phyloP scores from a whole-genome alignment of 2,329 filamentous ascomycete species.

The Coleophoma eucalyptorum region DNA sequence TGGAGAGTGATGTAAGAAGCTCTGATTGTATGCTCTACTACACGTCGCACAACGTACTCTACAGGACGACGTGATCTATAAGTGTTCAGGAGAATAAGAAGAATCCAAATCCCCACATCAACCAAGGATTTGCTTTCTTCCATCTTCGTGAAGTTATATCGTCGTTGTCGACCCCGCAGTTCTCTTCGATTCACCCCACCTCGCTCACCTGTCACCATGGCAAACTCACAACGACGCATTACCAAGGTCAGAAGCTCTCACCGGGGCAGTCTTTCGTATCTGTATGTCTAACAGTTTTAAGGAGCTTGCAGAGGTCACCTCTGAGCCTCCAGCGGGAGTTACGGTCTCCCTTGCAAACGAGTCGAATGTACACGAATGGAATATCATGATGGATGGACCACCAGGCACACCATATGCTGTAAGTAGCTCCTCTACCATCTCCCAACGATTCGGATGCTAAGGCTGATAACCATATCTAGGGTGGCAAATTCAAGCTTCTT shows the following conservation, averaged over 20 bases:
- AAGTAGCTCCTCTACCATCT: constrained; percentile 23
- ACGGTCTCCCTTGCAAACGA: constrained; percentile 55
- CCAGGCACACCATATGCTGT: constrained; percentile 62
- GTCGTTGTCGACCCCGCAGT: not conserved
- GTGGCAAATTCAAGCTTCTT: constrained; percentile 62
- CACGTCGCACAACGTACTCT: too few species aligned
- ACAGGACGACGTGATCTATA: too few species aligned
- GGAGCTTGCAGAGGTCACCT: constrained; percentile 58
- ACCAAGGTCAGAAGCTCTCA: constrained; percentile 13
- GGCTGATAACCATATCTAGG: constrained; percentile 30
- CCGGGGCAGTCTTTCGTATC: not conserved
- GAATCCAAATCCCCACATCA: too few species aligned
- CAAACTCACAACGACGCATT: constrained; percentile 23
- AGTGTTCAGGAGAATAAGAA: too few species aligned
- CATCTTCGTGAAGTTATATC: too few species aligned
- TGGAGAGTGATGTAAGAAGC: too few species aligned
- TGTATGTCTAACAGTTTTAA: constrained; percentile 24
- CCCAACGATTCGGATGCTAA: not conserved
- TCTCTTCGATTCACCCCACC: constrained; percentile 5
- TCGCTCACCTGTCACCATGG: constrained; percentile 14
- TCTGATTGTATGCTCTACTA: too few species aligned
- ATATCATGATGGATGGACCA: constrained; percentile 63
- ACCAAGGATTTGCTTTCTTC: too few species aligned
- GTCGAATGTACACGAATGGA: constrained; percentile 64
- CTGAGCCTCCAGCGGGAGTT: constrained; percentile 52